Evolutionary conservation across 768 basidiomycete species (phyloP).

Genomic region (Cantharellus cinnabarinus): DNA sequence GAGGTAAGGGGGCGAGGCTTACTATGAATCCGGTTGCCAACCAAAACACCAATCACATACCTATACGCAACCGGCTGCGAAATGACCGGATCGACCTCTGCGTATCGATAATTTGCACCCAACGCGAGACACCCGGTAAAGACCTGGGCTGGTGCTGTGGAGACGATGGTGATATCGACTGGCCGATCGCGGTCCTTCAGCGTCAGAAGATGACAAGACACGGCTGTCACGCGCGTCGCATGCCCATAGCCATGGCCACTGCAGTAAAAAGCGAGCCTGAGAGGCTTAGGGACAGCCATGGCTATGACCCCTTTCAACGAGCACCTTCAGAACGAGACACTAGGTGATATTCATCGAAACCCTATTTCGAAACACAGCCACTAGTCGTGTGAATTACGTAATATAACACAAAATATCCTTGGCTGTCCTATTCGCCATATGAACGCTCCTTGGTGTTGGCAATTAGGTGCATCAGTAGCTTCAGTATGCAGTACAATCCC

Average conservation of each 20-base stretch:
- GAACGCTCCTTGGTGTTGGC: too few species aligned
- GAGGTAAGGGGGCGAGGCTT: conserved; percentile 3
- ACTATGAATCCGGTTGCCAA: background rate
- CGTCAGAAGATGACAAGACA: conserved; percentile 36
- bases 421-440: background rate
- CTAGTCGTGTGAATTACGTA: too few species aligned
- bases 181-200: conserved; percentile 16
- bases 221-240: conserved; percentile 63
- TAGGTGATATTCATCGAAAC: background rate
- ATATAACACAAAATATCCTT: too few species aligned
- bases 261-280: conserved; percentile 46
- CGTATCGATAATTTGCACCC: conserved; percentile 48
- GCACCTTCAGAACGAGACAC: background rate
- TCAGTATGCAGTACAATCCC: too few species aligned
- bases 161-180: conserved; percentile 41
- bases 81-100: conserved; percentile 61
- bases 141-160: conserved; percentile 52
- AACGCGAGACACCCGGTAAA: conserved; percentile 41
- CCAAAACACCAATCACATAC: conserved; percentile 1
- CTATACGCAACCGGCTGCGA: conserved; percentile 61
- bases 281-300: background rate
- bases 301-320: background rate
- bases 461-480: too few species aligned
- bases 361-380: background rate
- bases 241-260: conserved; percentile 74